Evolutionary conservation across 306 rosid species (phyloP), one percentile per base, ranked within the genome.

Genomic region (Pyrus pyrifolia): DNA sequence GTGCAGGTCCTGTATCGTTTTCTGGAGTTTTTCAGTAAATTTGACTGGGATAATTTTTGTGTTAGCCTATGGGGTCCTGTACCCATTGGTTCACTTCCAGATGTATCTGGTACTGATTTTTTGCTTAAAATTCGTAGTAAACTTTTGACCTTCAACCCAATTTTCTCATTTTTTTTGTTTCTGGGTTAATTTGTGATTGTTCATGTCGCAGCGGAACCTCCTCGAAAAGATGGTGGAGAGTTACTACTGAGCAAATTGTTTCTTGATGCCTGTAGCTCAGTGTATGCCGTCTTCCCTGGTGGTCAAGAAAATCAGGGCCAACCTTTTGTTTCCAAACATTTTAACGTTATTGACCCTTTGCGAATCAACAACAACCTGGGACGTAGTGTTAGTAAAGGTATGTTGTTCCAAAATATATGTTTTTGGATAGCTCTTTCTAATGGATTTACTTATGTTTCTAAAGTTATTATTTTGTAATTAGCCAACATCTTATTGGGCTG

Each of bases 311-410:
- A 86, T 82, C 96, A 86, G 82, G 97, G 94, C 53, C 99, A 85
- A 72, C 82, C 93, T 58, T 96, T 96, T 87, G 88, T 87, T 80
- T 91, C 98, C 81, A 96, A 96, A 81, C 87, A 89, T 84, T 96
- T 96, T 84, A 96, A 96, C 85, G 98, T 96, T 76, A 93, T 96
- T 78, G 99, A 96, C 86, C 98, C 98, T 55, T 85, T 96, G 89
- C 96, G 99, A 77, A 83, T 91, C 57, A 96, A 93, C 88, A 96
- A 96, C 87, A 96, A 96, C 86, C 99, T 96, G 83, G 99, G 99
- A 68, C 97, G 99, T 59, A 96, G 99, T 82, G 99, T 96, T 74
- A 96, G 98, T 86, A 96, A 96, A 93, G 98, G 99, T 96, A 79
- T 72, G 78, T 80, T 52, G 66, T 62, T 67, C 73, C 68, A 62